Base-by-base conservation (phyloP, 163 green algal genomes). In the Volvox carteri region DNA sequence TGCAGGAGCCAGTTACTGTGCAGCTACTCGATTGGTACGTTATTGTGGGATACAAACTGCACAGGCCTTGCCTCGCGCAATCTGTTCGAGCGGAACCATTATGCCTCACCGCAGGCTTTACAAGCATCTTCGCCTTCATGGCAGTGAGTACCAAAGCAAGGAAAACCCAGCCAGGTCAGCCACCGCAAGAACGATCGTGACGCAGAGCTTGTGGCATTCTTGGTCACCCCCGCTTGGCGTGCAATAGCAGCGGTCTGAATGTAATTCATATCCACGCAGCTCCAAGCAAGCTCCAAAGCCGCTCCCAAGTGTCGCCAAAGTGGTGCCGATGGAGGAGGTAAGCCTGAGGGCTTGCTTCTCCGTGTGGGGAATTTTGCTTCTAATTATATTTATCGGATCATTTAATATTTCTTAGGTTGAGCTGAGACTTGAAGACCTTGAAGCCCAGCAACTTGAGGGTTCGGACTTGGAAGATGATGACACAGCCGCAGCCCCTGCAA, bases 401-500 rank as follows among this genome's bases (percentile, higher is more conserved):
- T 65, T 23, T 65, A 11, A 11, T 30, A n/a, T 48, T 70, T 42
- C 6, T 14, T 85, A 89, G 84, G 72, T 77, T 9, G 84, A 89
- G 72, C 84, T 89, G 21, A 73, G 72, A 0, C 54, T 84, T 4
- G 84, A 89, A 41, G 84, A 89, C 54, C 72, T 89, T 56, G 84
- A 89, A 54, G 72, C 67, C 9, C 72, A 84, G 72, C 83, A 81
- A 48, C 67, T 88, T 1, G 68, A 87, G 65, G 81, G 65, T n/a
- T 87, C 83, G 9, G 83, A 88, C 83, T 67, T 88, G 33, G 83
- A 88, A 2, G 81, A 88, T 44, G 83, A 88, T 33, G 75, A 84
- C 39, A 78, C 39, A 42, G 70, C 70, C 1, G 70, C 9, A 18
- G 21, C 37, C n/a, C 16, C 67, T 48, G 44, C 74, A 28, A n/a